Evolutionary conservation across 2,329 filamentous ascomycete species (phyloP), one percentile per base, ranked within the genome.

Genomic region (Nemania bipapillata): DNA sequence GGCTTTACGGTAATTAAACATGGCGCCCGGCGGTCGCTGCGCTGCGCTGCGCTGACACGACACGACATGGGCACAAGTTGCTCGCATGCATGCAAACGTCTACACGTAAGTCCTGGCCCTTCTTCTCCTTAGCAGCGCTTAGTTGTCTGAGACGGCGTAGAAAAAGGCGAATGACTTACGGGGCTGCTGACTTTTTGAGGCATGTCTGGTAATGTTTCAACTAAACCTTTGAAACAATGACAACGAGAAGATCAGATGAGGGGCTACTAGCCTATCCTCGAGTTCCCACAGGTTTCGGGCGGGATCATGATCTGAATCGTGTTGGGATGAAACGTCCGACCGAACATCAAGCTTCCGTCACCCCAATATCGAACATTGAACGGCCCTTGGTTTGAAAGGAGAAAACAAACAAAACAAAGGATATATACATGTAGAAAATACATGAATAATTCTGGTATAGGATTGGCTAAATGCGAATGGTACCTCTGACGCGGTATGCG

Each of bases 271-370:
- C 37, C 50, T 40, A 26, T 37, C n/a, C n/a, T n/a, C 17, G 28
- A 22, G 54, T 58, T 37, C 57, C 8, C 17, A 20, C 35, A 28
- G 55, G 28, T 55, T 11, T 32, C 22, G 22, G 59, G 50, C n/a
- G 35, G 28, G 24, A 42, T 53, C 47, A 55, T 52, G 26, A 17
- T 12, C 49, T 45, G 30, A 53, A 32, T 26, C 26, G 22, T 45
- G 2, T 22, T 56, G 60, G 42, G 60, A 64, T 68, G 65, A 68
- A 66, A 64, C 54, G 49, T 60, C 55, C 40, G 49, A 68, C 30
- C 30, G 30, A 4, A 32, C n/a, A 32, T 30, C 12, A 22, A 42
- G 35, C 45, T 50, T 42, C 50, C 4, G 4, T 42, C n/a, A 47
- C 22, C 22, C 42, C 11, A 53, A n/a, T 7, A 30, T 42, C 8